Evolutionary conservation across 805 yeast species (phyloP).

Genomic region (Saccharomycopsis selenospora): DNA sequence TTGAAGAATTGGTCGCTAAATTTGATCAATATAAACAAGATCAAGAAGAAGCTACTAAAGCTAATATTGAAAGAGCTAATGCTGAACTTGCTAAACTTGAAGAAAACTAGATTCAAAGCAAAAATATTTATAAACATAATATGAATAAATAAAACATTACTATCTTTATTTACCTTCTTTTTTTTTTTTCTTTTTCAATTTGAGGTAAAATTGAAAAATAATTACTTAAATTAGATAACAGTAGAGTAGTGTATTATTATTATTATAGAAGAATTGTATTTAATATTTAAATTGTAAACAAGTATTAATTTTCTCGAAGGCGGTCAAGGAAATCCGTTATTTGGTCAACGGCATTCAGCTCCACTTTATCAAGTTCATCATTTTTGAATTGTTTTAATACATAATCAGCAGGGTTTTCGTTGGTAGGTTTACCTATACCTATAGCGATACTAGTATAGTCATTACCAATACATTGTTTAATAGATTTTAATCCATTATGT

Average conservation of each 20-base stretch:
- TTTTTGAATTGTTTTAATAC: conserved; percentile 51
- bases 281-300: too few relatives aligned
- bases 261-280: too few relatives aligned
- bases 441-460: conserved; percentile 59
- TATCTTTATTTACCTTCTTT: too few relatives aligned
- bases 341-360: conserved; percentile 34
- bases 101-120: too few relatives aligned
- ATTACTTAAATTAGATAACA: too few relatives aligned
- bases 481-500: conserved; percentile 73
- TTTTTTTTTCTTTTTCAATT: too few relatives aligned
- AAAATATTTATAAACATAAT: too few relatives aligned
- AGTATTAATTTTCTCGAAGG: not conserved
- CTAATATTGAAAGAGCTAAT: conserved; percentile 38
- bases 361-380: conserved; percentile 38
- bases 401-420: conserved; percentile 42
- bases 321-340: conserved; percentile 33
- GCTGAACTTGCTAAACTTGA: conserved; percentile 15
- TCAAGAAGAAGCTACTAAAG: conserved; percentile 76
- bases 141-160: too few relatives aligned
- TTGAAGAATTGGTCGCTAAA: conserved; percentile 65
- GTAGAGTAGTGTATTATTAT: too few relatives aligned
- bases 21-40: conserved; percentile 57
- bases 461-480: conserved; percentile 35
- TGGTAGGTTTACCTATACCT: conserved; percentile 68
- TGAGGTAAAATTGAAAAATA: too few relatives aligned